Conservation (phyloP, 2,329 filamentous ascomycete species). For the Capronia coronata region DNA sequence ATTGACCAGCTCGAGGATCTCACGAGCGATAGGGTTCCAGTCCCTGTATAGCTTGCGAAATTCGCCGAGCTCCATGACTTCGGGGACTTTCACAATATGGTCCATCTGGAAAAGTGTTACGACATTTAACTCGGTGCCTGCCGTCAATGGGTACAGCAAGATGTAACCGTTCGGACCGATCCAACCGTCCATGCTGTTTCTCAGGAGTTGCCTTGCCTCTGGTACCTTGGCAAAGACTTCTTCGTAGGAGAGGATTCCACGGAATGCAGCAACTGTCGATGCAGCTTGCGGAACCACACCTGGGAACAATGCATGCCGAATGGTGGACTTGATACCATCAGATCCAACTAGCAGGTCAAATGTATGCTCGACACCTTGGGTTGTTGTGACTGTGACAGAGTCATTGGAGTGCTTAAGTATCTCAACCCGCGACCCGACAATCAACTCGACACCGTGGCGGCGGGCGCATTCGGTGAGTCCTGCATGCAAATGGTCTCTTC, state of each 20-base stretch:
- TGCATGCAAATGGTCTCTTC: slow-evolving; percentile 44
- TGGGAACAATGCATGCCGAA: slow-evolving; percentile 39
- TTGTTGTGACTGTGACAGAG: slow-evolving; percentile 16
- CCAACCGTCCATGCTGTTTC: slow-evolving; percentile 24
- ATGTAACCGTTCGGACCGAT: slow-evolving; percentile 25
- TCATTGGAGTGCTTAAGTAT: slow-evolving; percentile 29
- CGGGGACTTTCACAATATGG: slow-evolving; percentile 20
- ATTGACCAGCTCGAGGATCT: slow-evolving; percentile 29
- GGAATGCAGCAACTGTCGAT: slow-evolving; percentile 42
- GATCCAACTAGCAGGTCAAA: slow-evolving; percentile 39
- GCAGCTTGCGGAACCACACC: slow-evolving; percentile 37
- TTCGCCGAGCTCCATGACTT: slow-evolving; percentile 19
- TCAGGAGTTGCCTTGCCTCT: slow-evolving; percentile 19
- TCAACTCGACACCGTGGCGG: slow-evolving; percentile 35
- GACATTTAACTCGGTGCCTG: slow-evolving; percentile 23
- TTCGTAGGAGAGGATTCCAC: slow-evolving; percentile 42
- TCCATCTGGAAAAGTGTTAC: slow-evolving; percentile 23
- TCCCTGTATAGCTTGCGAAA: slow-evolving; percentile 19
- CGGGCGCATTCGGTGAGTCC: slow-evolving; percentile 39
- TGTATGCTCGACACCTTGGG: slow-evolving; percentile 28
- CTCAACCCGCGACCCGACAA: slow-evolving; percentile 36
- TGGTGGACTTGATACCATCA: slow-evolving; percentile 39
- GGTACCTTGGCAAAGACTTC: slow-evolving; percentile 31
- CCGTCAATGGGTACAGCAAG: slow-evolving; percentile 24
- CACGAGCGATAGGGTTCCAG: slow-evolving; percentile 17